phyloP scores from a whole-genome alignment of 306 rosid genomes.

The Erythrophleum fordii region DNA sequence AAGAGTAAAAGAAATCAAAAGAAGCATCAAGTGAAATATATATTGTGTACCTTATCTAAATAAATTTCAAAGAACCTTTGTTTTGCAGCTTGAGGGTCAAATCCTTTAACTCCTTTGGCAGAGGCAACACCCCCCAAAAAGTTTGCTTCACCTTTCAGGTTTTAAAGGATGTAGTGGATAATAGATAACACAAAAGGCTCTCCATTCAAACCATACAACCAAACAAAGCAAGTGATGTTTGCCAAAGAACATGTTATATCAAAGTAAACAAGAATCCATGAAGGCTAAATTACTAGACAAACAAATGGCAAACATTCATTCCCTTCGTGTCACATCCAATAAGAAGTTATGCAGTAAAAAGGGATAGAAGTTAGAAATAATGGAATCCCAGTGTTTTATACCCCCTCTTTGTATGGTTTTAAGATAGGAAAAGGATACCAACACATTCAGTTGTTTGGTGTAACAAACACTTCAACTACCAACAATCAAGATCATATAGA shows the following conservation, averaged over 20 bases:
- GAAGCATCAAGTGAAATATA: constrained; percentile 23
- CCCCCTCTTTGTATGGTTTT: constrained; percentile 15
- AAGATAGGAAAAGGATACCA: constrained; percentile 17
- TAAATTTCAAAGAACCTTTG: constrained; percentile 92
- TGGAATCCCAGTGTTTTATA: not conserved
- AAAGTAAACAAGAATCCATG: constrained; percentile 15
- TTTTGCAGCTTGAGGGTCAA: constrained; percentile 76
- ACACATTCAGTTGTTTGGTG: constrained; percentile 16
- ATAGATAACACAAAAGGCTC: constrained; percentile 26
- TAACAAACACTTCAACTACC: not conserved
- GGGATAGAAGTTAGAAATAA: not conserved
- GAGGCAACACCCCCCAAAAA: constrained; percentile 97
- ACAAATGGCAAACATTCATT: not conserved
- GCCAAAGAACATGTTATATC: constrained; percentile 25
- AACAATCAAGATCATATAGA: not conserved
- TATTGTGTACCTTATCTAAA: constrained; percentile 68
- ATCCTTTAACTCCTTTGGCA: constrained; percentile 80
- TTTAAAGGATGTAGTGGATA: constrained; percentile 39
- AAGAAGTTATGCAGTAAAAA: not conserved
- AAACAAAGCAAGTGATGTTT: constrained; percentile 31
- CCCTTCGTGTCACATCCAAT: constrained; percentile 5
- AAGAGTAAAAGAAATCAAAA: constrained; percentile 14
- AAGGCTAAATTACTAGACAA: not conserved
- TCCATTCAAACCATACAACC: constrained; percentile 26
- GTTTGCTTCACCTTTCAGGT: constrained; percentile 82